A percentile compares a stretch with the other conserved stretches of the same genome.
phyloP scores from a whole-genome alignment of 148 eudicot genomes.

The Rhododendron mucronatum region DNA sequence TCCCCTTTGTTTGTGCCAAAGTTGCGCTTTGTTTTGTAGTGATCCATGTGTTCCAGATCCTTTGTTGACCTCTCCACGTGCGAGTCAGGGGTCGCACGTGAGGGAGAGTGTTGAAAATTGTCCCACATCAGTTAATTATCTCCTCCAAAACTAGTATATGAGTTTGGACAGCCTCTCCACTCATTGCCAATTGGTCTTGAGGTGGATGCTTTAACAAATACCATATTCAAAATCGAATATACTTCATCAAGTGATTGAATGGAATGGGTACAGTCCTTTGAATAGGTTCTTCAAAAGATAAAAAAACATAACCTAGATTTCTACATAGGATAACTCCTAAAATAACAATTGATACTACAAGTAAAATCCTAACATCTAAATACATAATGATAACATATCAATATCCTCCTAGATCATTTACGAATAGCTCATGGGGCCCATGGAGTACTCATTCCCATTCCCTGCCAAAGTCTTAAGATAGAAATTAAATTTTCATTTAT shows the following conservation, averaged over 20 bases:
- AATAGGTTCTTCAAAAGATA: not conserved
- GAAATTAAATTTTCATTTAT: not conserved
- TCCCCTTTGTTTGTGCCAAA: no score
- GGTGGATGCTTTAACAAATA: no score
- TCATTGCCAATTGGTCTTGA: no score
- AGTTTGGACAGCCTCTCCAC: no score
- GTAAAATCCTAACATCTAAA: not conserved
- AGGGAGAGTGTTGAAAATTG: no score
- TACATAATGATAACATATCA: not conserved
- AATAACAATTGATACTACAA: not conserved
- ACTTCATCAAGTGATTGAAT: not conserved
- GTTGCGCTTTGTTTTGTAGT: no score
- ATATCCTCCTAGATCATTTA: not conserved
- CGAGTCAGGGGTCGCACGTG: no score
- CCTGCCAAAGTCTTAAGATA: not conserved
- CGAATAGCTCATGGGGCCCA: not conserved
- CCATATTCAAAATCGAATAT: not conserved
- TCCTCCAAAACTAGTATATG: no score
- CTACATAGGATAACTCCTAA: not conserved
- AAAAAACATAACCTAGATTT: not conserved
- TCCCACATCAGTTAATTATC: no score
- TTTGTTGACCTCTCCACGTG: no score
- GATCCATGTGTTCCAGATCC: no score
- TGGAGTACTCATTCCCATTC: not conserved
- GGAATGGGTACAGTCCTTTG: not conserved